Evolutionary conservation across 306 rosid genomes (phyloP), one percentile per base, ranked within the genome.

Genomic region (Parietaria judaica): DNA sequence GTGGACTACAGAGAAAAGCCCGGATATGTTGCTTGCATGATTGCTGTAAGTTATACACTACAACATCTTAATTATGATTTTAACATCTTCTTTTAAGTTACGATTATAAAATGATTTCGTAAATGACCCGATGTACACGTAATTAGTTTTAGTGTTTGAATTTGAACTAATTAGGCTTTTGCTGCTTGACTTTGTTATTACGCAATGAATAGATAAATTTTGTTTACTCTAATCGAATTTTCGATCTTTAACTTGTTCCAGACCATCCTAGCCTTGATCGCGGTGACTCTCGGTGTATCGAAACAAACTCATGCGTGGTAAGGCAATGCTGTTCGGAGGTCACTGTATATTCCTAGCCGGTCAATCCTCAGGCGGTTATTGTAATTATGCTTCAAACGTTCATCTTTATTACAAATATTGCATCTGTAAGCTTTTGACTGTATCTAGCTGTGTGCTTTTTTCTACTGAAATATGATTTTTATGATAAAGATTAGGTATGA

Each of bases 1-100:
- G 84, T 86, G 76, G 97, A 89, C 74, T 63, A 74, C 70, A 66
- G 95, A 58, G 97, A 89, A 68, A 89, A 89, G 67, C 82, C 95
- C 63, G 97, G 97, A 69, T 77, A 80, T 58, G 80, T 84, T 63
- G 97, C 97, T 2, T 89, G 97, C 75, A 48, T 71, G 6, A 37
- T 89, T 54, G 95, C 84, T 54, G 97, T 89, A 86, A 84, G 97
- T 89, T 23, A 54, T 63, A 55, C 58, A 6, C 46, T 56, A 10
- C 45, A 41, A 41, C 45, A 5, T 41, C 9, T 8, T 41, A 41
- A 41, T 41, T 5, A 8, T 41, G 45, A 41, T 8, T 8, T 41
- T 41, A 3, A 41, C 9, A 41, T 41, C 45, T 3, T 39, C 7
- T 5, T 41, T 41, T 0, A 5, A 8, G 1, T 41, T 41, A 41